Evolutionary conservation across 2,329 filamentous ascomycete species (phyloP), one percentile per base, ranked within the genome.

Genomic region (Aspergillus tamarii): DNA sequence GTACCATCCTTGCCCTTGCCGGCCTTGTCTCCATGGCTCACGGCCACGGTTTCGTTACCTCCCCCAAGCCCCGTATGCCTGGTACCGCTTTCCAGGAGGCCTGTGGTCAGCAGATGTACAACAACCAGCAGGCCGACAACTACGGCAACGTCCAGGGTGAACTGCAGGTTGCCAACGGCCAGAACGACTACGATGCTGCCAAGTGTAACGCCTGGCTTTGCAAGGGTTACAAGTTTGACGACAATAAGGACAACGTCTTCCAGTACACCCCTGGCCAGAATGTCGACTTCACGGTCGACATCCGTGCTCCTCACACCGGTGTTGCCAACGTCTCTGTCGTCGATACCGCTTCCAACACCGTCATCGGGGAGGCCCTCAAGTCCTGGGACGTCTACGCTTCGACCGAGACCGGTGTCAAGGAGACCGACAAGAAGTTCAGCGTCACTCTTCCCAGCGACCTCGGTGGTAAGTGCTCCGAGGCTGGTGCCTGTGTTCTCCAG

Each of bases 61-160:
- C 70, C 43, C 86, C 85, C 11, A 65, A 72, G 28, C 76, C 82
- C 55, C 84, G 86, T 70, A 75, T 80, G 69, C 83, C 85, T 23
- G 85, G 85, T 55, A 34, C 75, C 52, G 84, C 84, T 66, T 84
- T 86, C 79, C 71, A 79, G 65, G 73, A 80, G 16, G 82, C 83
- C 61, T 88, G 86, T 68, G 85, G 86, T 61, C 71, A 82, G 65
- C 84, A 87, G 74, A 81, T 86, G 70, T 82, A 80, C 76, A 80
- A 80, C 78, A 84, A 84, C 77, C 82, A 85, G 76, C 66, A 67
- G 41, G 78, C 82, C 19, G 85, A 87, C 79, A 79, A 82, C 73
- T 84, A 84, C 74, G 84, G 84, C 69, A 88, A 87, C 74, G 76
- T 88, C 67, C 85, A 88, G 74, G 82, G 82, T 62, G 78, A 85